Percentiles rank a stretch among this genome's conserved stretches.
Conservation (phyloP, 441 rosid genomes). For the Isatis lusitanica region DNA sequence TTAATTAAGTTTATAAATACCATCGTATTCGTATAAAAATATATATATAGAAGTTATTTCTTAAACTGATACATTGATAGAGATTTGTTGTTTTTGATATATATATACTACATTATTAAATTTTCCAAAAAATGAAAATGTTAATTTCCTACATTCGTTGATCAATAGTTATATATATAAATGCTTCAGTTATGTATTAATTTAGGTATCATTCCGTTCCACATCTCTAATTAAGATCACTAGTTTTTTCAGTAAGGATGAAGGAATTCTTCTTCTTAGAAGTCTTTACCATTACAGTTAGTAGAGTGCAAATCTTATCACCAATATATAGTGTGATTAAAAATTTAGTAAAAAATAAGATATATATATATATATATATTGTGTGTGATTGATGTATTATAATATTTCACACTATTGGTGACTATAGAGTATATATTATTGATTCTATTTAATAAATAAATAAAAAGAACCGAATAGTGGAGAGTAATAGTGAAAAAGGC, state of each 20-base stretch:
- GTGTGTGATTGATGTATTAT: slow-evolving; percentile 4
- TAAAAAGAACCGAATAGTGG: slow-evolving; percentile 15
- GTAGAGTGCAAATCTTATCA: slow-evolving; percentile 20
- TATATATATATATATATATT: too few relatives aligned
- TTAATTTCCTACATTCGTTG: not conserved
- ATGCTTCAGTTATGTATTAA: not conserved
- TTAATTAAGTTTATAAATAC: not conserved
- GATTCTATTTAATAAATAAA: not conserved
- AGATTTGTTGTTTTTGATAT: not conserved
- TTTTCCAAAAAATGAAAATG: not conserved
- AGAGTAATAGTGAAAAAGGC: slow-evolving; percentile 36
- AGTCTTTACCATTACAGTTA: not conserved
- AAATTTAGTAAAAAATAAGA: too few relatives aligned
- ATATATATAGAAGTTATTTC: not conserved
- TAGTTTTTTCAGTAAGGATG: not conserved
- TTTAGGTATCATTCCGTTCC: not conserved
- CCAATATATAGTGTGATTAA: not conserved
- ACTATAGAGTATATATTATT: slow-evolving; percentile 5
- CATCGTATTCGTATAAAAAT: not conserved
- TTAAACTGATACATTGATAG: not conserved
- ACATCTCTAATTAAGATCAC: not conserved
- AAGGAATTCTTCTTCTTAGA: not conserved
- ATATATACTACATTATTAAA: not conserved
- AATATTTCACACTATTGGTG: slow-evolving; percentile 11
- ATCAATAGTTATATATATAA: not conserved